phyloP scores from a whole-genome alignment of 352 stramenopile genomes.

The Globisporangium carolinianum region DNA sequence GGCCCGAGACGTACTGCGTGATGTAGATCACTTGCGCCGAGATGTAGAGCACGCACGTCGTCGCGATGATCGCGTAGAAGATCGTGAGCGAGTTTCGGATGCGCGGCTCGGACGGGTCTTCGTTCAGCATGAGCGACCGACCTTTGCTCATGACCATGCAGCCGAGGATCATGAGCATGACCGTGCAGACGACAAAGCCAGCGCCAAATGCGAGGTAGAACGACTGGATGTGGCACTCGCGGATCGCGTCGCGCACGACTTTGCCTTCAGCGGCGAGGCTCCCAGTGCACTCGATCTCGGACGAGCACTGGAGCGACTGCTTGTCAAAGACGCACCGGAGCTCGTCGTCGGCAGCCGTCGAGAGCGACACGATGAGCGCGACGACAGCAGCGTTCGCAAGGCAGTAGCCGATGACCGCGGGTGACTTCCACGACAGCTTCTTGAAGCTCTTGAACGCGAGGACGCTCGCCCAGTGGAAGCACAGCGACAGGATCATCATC shows the following conservation, averaged over 20 bases:
- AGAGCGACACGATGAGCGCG: slow-evolving; percentile 58
- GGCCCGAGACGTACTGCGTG: slow-evolving; percentile 68
- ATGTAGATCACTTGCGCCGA: slow-evolving; percentile 87
- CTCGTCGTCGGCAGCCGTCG: slow-evolving; percentile 40
- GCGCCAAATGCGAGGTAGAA: slow-evolving; percentile 76
- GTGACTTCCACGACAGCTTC: slow-evolving; percentile 77
- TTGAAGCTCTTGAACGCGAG: slow-evolving; percentile 85
- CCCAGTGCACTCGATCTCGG: slow-evolving; percentile 40
- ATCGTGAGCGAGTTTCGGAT: slow-evolving; percentile 84
- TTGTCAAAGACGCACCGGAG: slow-evolving; percentile 71
- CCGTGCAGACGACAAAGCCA: slow-evolving; percentile 77
- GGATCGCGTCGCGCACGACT: slow-evolving; percentile 62
- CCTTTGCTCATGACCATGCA: slow-evolving; percentile 86
- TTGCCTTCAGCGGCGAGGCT: slow-evolving; percentile 59
- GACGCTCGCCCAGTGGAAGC: slow-evolving; percentile 82
- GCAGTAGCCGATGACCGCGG: slow-evolving; percentile 66
- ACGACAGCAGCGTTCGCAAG: slow-evolving; percentile 58
- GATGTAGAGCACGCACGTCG: slow-evolving; percentile 81
- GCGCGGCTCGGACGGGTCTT: slow-evolving; percentile 72
- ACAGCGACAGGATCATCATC: slow-evolving; percentile 83
- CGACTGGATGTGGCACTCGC: slow-evolving; percentile 66
- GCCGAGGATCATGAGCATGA: slow-evolving; percentile 80
- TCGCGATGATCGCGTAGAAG: slow-evolving; percentile 86
- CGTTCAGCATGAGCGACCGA: slow-evolving; percentile 79
- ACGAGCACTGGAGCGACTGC: slow-evolving; percentile 46